Percentiles rank a stretch among this genome's conserved stretches.
Evolutionary conservation across 1,284 basidiomycete genomes (phyloP).

Genomic region (Takashimella koratensis): DNA sequence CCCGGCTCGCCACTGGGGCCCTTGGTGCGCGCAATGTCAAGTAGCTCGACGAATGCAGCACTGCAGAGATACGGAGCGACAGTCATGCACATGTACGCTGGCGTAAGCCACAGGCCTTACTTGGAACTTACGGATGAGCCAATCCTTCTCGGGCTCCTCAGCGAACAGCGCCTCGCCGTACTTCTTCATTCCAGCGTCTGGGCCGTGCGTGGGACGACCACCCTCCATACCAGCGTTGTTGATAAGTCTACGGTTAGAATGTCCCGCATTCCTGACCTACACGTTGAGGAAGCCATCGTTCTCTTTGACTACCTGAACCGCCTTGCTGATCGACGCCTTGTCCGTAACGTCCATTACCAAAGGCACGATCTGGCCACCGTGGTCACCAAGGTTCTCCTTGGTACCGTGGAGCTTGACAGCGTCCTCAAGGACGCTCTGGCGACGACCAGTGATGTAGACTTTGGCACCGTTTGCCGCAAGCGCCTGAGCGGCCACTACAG

Average conservation of each 20-base stretch:
- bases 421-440: slow-evolving; percentile 39
- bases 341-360: neutral
- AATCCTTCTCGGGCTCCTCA: too few species aligned
- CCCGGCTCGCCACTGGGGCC: slow-evolving; percentile 36
- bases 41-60: slow-evolving; percentile 47
- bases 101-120: too few species aligned
- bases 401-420: slow-evolving; percentile 25
- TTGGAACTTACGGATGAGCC: too few species aligned
- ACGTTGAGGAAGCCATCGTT: too few species aligned
- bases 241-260: too few species aligned
- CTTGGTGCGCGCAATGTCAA: slow-evolving; percentile 36
- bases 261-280: too few species aligned
- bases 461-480: slow-evolving; percentile 46
- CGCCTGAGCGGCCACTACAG: slow-evolving; percentile 34
- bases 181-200: too few species aligned
- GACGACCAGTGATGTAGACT: slow-evolving; percentile 47
- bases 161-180: too few species aligned
- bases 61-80: too few species aligned
- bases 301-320: too few species aligned
- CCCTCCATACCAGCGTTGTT: neutral
- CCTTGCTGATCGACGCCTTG: neutral
- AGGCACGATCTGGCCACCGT: neutral
- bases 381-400: neutral
- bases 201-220: neutral
- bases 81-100: too few species aligned